These are phyloP conservation scores for Borovskyia barvae DNA, from an alignment of 208 protist genomes.

Conservation along the genomic window DNA sequence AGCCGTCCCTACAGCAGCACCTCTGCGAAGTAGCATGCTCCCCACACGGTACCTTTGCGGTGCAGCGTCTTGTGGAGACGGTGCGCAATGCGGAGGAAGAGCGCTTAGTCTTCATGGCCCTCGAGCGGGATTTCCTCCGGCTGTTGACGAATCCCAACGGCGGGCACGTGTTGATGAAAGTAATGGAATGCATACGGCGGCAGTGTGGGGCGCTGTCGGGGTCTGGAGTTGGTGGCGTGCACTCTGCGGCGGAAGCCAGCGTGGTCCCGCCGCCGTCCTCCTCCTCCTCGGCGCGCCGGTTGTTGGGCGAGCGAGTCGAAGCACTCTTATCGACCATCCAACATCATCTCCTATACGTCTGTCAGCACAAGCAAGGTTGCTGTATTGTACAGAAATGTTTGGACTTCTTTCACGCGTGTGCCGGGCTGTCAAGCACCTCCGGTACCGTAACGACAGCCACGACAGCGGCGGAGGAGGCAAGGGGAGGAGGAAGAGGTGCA, in stretches of 20 bases:
- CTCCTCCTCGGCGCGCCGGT: constrained; percentile 6
- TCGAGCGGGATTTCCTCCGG: constrained; percentile 41
- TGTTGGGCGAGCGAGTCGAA: constrained; percentile 20
- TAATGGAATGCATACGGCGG: constrained; percentile 37
- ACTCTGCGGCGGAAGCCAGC: constrained; percentile 45
- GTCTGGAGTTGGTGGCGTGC: neutral
- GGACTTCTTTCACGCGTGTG: constrained; percentile 57
- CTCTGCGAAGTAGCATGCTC: constrained; percentile 53
- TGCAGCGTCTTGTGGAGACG: constrained; percentile 95
- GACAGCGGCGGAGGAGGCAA: neutral
- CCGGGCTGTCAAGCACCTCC: constrained; percentile 3
- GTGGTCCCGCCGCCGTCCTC: constrained; percentile 20
- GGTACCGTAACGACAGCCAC: neutral
- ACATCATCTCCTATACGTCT: constrained; percentile 49
- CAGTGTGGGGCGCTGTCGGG: constrained; percentile 3
- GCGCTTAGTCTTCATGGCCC: constrained; percentile 40
- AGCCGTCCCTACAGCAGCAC: constrained; percentile 46
- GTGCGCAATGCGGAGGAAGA: constrained; percentile 78
- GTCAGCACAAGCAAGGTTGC: constrained; percentile 75
- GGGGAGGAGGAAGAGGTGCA: neutral
- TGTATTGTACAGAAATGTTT: constrained; percentile 95
- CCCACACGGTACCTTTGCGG: constrained; percentile 94
- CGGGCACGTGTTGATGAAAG: constrained; percentile 95
- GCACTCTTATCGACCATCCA: constrained; percentile 46
- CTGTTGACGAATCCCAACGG: constrained; percentile 96